These are phyloP conservation scores for Exophiala xenobiotica DNA, from an alignment of 2,329 filamentous ascomycete genomes.

Conservation along the genomic window DNA sequence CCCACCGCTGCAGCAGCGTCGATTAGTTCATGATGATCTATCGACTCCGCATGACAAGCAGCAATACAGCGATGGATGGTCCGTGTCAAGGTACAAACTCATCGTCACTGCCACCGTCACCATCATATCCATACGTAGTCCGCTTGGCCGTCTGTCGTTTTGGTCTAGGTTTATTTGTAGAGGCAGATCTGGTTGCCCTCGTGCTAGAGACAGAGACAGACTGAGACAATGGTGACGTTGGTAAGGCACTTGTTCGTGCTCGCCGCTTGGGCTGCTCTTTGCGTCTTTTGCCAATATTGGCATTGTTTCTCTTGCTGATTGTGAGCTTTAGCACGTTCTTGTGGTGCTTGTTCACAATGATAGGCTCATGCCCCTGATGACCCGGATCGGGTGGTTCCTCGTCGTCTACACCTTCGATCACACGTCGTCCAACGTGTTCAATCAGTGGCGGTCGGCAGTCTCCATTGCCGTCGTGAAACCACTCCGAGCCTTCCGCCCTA, in stretches of 20 bases:
- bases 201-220: background rate
- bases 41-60: no score
- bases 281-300: constrained; percentile 1
- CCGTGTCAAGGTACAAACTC: background rate
- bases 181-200: background rate
- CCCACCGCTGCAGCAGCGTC: no score
- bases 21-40: no score
- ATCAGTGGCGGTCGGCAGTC: constrained; percentile 1
- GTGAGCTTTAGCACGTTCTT: constrained; percentile 4
- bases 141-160: constrained; percentile 4
- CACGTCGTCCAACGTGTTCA: background rate
- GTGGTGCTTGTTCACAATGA: background rate
- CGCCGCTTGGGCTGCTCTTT: background rate
- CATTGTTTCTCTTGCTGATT: background rate
- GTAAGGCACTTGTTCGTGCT: background rate
- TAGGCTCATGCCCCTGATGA: no score
- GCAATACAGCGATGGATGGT: no score
- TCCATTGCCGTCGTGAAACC: constrained; percentile 23
- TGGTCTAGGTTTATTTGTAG: background rate
- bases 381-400: background rate
- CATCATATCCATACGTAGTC: background rate
- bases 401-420: background rate
- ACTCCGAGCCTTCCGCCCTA: constrained; percentile 14
- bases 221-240: constrained; percentile 1
- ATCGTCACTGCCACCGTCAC: background rate